Conservation (phyloP, 106 monocot species). For the Xerophyta viscosa region DNA sequence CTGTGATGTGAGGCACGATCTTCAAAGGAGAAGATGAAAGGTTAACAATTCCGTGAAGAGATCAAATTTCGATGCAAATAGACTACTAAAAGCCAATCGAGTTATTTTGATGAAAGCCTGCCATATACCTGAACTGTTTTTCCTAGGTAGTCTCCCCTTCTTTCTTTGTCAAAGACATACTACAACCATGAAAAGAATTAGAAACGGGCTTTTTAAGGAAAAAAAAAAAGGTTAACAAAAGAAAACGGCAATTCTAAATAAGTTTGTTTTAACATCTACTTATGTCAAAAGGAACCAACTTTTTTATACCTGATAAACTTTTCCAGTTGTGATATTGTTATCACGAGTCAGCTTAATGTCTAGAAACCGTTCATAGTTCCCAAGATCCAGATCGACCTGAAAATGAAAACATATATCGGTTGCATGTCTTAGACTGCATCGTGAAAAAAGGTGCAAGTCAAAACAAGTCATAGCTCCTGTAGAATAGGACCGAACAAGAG, state of each 20-base stretch:
- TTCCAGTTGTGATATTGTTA: conserved; percentile 51
- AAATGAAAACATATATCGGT: conserved; percentile 6
- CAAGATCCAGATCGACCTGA: conserved; percentile 52
- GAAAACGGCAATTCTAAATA: too few relatives aligned
- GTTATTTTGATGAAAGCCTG: not conserved
- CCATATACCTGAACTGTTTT: conserved; percentile 56
- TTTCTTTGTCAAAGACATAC: conserved; percentile 64
- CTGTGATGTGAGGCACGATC: conserved; percentile 89
- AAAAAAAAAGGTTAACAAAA: too few relatives aligned
- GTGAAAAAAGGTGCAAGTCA: too few relatives aligned
- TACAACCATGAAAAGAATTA: conserved; percentile 7
- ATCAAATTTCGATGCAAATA: too few relatives aligned
- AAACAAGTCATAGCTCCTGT: not conserved
- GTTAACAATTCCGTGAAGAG: not conserved
- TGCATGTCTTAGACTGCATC: too few relatives aligned
- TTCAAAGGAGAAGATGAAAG: conserved; percentile 21
- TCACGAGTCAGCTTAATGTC: conserved; percentile 44
- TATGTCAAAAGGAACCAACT: not conserved
- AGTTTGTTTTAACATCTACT: too few relatives aligned
- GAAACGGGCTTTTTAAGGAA: too few relatives aligned
- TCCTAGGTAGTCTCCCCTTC: conserved; percentile 67
- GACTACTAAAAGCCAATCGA: too few relatives aligned
- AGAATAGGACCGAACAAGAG: not conserved
- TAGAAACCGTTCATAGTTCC: conserved; percentile 46
- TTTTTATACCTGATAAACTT: conserved; percentile 36